A percentile compares a stretch with the other conserved stretches of the same genome.
phyloP scores from a whole-genome alignment of 768 basidiomycete species.

The Calocera cornea region DNA sequence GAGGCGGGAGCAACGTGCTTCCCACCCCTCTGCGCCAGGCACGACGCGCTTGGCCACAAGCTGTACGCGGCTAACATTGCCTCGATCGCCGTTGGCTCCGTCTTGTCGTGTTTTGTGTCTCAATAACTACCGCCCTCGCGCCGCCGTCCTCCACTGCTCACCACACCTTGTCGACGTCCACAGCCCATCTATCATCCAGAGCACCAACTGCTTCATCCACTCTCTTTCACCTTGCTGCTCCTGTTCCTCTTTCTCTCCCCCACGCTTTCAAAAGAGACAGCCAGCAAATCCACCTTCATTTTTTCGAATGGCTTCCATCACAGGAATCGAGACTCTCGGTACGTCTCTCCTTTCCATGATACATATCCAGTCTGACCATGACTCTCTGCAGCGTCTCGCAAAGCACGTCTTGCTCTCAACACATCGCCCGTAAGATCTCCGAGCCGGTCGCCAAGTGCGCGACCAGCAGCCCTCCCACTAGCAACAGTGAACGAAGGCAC shows the following conservation, averaged over 20 bases:
- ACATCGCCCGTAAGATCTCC: background rate
- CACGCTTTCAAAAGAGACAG: background rate
- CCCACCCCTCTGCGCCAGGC: background rate
- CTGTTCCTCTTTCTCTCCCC: background rate
- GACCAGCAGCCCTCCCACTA: background rate
- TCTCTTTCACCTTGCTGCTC: background rate
- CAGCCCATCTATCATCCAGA: background rate
- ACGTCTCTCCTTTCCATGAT: background rate
- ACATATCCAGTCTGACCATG: background rate
- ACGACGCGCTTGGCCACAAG: background rate
- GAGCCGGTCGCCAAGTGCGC: background rate
- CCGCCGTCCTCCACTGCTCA: background rate
- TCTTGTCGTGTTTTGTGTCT: background rate
- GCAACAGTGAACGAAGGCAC: background rate
- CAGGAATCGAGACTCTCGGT: background rate
- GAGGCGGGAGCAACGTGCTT: background rate
- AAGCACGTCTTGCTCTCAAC: background rate
- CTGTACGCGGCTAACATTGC: background rate
- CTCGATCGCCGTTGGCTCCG: background rate
- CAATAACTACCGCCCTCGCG: background rate
- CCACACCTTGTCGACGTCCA: background rate
- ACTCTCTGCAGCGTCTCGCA: background rate
- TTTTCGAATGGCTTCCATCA: background rate
- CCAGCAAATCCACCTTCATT: background rate
- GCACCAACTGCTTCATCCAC: slow-evolving; percentile 1